Base-by-base conservation (phyloP, 106 monocot species). In the Triglochin maritima region DNA sequence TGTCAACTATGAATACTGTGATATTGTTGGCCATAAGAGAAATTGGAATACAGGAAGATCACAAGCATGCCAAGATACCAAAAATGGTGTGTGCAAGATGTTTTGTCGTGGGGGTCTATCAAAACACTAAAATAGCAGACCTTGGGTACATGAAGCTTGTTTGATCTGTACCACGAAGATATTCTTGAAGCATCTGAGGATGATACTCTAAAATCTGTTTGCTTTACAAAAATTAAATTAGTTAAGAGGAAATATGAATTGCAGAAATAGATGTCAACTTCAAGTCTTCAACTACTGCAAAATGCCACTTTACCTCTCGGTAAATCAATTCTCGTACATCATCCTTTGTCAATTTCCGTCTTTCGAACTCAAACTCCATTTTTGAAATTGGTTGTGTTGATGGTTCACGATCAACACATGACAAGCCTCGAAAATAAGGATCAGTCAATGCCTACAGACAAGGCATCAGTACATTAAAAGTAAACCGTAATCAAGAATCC, bases 141-240 rank as follows among this genome's bases (percentile, higher is more conserved):
- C 90, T 90, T 66, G 90, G 90, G 69, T 90, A 90, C 81, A 90
- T 75, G 72, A 90, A 90, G 69, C 78, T 84, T 62, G 79, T 77
- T 62, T 77, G 86, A 42, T 85, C 89, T 50, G 74, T 80, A 71
- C 83, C 86, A 64, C 80, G 65, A 47, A 89, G 71, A 81, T 83
- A 89, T 60, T 89, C 78, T 51, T 89, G 82, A 17, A 86, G 78
- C 85, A 86, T 89, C 59, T 86, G 85, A 8, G 89, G 89, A 81
- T 89, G 89, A 71, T 89, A 89, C 78, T 89, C 89, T 66, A 89
- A 64, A 65, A 84, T 79, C 86, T 86, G 77, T 70, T 69, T 59
- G 15, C 47, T 42, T 80, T 60, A 11, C 49, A 9, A 3, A 59
- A 64, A 73, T 7, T 14, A 42, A 6, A 48, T 14, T 16, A 4